Evolutionary conservation across 257 asterid genomes (phyloP).

Genomic region (Perilla frutescens): DNA sequence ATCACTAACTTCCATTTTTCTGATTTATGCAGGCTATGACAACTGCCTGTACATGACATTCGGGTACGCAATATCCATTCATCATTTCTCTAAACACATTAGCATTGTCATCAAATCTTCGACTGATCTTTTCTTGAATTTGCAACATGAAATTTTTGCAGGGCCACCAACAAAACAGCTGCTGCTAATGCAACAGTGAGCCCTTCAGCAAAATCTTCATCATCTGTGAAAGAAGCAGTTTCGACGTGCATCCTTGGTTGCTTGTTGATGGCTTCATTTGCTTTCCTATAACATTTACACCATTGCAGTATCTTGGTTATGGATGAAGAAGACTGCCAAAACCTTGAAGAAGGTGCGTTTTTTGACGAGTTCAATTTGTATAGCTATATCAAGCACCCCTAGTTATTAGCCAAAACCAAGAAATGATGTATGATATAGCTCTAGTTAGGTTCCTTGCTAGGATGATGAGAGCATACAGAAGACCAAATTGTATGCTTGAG

Average conservation of each 20-base stretch:
- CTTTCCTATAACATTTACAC: slow-evolving; percentile 36
- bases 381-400: slow-evolving; percentile 15
- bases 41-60: slow-evolving; percentile 69
- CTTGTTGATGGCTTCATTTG: slow-evolving; percentile 48
- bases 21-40: slow-evolving; percentile 73
- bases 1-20: background rate
- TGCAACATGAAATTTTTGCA: slow-evolving; percentile 29
- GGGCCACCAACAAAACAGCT: slow-evolving; percentile 66
- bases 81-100: background rate
- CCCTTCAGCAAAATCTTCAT: slow-evolving; percentile 52
- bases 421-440: slow-evolving; percentile 26
- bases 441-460: slow-evolving; percentile 20
- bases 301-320: background rate
- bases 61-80: slow-evolving; percentile 55
- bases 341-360: slow-evolving; percentile 21
- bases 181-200: slow-evolving; percentile 49
- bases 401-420: slow-evolving; percentile 20
- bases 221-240: slow-evolving; percentile 32
- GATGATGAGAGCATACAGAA: slow-evolving; percentile 23
- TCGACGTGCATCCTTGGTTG: slow-evolving; percentile 37
- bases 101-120: background rate
- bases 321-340: background rate
- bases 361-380: background rate
- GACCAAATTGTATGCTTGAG: slow-evolving; percentile 31
- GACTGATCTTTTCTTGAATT: slow-evolving; percentile 5